Evolutionary conservation across 441 rosid species (phyloP), one percentile per base, ranked within the genome.

Genomic region (Erodium trifolium): DNA sequence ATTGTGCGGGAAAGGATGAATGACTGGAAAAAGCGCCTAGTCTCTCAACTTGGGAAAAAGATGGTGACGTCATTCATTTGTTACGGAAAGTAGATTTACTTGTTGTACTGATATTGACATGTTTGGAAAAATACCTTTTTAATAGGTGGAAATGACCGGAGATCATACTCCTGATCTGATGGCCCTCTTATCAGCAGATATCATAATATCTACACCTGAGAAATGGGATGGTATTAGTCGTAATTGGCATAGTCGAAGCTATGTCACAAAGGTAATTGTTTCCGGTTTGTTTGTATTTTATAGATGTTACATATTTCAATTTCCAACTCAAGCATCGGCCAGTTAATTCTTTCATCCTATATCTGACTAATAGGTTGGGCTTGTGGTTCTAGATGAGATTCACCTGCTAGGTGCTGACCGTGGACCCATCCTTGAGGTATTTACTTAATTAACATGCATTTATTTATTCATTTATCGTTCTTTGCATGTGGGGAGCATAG

Each of bases 151-250:
- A 80, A 92, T 95, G 99, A 95, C 99, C 6, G 99, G 99, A 84
- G 99, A 95, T 83, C 87, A 90, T 80, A 95, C 99, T 72, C 99
- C 99, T 67, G 98, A 95, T 84, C 78, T 90, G 84, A 87, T 85
- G 81, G 97, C 98, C 74, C 95, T 95, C 67, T 82, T 95, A 81
- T 95, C 99, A 27, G 99, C 99, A 53, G 98, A 95, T 83, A 87
- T 95, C 76, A 95, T 95, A 67, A 87, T 95, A 80, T 89, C 99
- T 43, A 95, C 99, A 75, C 99, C 99, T 70, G 99, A 95, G 76
- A 95, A 95, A 81, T 95, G 99, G 99, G 99, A 95, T 83, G 99
- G 99, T 68, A 95, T 95, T 63, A 95, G 99, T 81, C 99, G 99
- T 69, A 95, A 95, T 74, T 95, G 99, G 99, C 96, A 95, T 71